Evolutionary conservation across 164 flowering plant genomes (phyloP).

Genomic region (Chloranthus sessilifolius): DNA sequence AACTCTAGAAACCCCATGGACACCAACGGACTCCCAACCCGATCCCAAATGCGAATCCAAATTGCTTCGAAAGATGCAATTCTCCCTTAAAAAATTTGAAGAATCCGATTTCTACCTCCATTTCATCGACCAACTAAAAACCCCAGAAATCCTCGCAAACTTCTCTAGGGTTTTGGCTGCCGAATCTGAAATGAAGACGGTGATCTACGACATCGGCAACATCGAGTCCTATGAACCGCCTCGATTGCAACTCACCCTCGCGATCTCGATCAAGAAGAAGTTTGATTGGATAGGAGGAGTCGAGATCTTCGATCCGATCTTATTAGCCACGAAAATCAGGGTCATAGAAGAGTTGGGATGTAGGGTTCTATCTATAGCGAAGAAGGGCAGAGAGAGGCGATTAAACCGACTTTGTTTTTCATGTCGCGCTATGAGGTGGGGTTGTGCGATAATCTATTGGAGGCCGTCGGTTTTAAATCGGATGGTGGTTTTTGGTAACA

Average conservation of each 20-base stretch:
- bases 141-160: slow-evolving; percentile 18
- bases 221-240: slow-evolving; percentile 66
- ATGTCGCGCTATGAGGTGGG: slow-evolving; percentile 91
- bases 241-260: slow-evolving; percentile 67
- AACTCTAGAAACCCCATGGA: slow-evolving; percentile 37
- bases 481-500: slow-evolving; percentile 68
- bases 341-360: slow-evolving; percentile 63
- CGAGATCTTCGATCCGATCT: slow-evolving; percentile 79
- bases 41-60: slow-evolving; percentile 36
- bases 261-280: slow-evolving; percentile 55
- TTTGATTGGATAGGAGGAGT: slow-evolving; percentile 66
- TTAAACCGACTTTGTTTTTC: slow-evolving; percentile 65
- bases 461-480: slow-evolving; percentile 26
- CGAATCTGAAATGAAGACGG: slow-evolving; percentile 57
- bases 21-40: slow-evolving; percentile 41
- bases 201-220: slow-evolving; percentile 90
- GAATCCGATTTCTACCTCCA: slow-evolving; percentile 41
- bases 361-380: slow-evolving; percentile 58
- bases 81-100: slow-evolving; percentile 42
- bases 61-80: slow-evolving; percentile 51
- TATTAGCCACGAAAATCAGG: slow-evolving; percentile 56
- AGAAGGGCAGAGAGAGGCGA: slow-evolving; percentile 51
- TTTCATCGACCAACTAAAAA: slow-evolving; percentile 45
- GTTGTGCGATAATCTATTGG: slow-evolving; percentile 76
- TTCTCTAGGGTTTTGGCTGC: slow-evolving; percentile 43